phyloP scores from a whole-genome alignment of 1,139 yeast species.

The Diutina neorugosa region DNA sequence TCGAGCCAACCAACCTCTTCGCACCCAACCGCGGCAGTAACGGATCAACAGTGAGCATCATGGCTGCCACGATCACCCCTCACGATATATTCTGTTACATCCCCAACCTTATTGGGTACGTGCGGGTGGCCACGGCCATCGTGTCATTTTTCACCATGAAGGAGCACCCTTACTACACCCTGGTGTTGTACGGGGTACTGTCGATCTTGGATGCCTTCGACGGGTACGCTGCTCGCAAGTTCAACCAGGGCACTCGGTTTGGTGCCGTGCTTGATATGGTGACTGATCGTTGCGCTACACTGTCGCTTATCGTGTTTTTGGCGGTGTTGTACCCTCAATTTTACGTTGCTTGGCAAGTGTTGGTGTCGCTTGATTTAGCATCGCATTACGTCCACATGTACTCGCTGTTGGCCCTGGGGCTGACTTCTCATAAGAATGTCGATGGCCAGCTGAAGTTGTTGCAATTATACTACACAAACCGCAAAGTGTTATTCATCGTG shows the following conservation, averaged over 20 bases:
- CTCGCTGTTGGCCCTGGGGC: conserved; percentile 76
- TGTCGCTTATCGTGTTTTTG: conserved; percentile 77
- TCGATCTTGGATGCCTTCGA: conserved; percentile 94
- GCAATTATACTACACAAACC: conserved; percentile 77
- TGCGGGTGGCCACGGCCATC: conserved; percentile 70
- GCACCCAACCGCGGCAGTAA: not conserved
- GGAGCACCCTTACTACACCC: conserved; percentile 68
- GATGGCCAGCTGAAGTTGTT: conserved; percentile 60
- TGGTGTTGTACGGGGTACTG: conserved; percentile 69
- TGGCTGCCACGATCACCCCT: conserved; percentile 16
- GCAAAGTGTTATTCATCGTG: conserved; percentile 70
- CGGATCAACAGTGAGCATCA: not conserved
- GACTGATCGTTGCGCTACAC: conserved; percentile 94
- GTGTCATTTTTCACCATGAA: conserved; percentile 75
- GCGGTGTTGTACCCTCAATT: conserved; percentile 65
- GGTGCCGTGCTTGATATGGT: conserved; percentile 99
- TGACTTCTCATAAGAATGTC: conserved; percentile 74
- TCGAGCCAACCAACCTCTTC: not conserved
- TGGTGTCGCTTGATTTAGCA: conserved; percentile 81
- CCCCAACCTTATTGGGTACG: conserved; percentile 86
- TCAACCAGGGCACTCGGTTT: conserved; percentile 78
- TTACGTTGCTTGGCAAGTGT: conserved; percentile 65
- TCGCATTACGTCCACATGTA: conserved; percentile 99
- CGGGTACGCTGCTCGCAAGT: conserved; percentile 89
- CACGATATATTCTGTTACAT: conserved; percentile 59